A percentile compares a stretch with the other conserved stretches of the same genome.
These are phyloP conservation scores for Monilinia polystroma DNA, from an alignment of 2,329 filamentous ascomycete species.

Conservation along the genomic window DNA sequence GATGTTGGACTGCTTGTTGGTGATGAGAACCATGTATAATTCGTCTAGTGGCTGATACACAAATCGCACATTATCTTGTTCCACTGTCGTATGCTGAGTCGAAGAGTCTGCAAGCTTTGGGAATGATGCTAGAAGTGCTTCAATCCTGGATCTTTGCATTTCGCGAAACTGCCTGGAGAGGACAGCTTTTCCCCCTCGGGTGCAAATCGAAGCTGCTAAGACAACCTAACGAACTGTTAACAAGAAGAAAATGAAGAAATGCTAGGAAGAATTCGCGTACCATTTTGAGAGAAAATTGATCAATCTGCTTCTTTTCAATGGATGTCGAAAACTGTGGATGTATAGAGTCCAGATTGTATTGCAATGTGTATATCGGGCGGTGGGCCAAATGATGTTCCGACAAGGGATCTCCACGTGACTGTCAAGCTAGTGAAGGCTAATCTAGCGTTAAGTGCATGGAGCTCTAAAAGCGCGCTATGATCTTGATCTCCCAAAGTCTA, in stretches of 20 bases:
- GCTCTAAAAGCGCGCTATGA: constrained; percentile 13
- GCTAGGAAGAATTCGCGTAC: constrained; percentile 25
- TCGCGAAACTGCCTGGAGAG: constrained; percentile 97
- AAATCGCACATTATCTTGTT: constrained; percentile 99
- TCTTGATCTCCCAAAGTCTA: background rate
- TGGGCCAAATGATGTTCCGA: constrained; percentile 21
- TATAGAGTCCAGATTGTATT: constrained; percentile 16
- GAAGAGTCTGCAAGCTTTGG: constrained; percentile 95
- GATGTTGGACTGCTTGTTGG: constrained; percentile 98
- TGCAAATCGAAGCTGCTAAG: constrained; percentile 98
- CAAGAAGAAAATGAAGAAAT: background rate
- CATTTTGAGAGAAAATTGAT: constrained; percentile 24
- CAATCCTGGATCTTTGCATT: constrained; percentile 94
- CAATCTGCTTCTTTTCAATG: constrained; percentile 17
- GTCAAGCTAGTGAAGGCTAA: background rate
- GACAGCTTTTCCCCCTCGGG: constrained; percentile 95
- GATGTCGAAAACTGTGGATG: constrained; percentile 23
- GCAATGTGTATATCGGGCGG: constrained; percentile 22
- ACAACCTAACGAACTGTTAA: constrained; percentile 66
- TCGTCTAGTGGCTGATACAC: constrained; percentile 99
- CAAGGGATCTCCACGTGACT: constrained; percentile 22
- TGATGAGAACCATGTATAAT: constrained; percentile 99
- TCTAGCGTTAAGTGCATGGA: background rate
- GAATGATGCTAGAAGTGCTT: constrained; percentile 93
- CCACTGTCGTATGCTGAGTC: constrained; percentile 96